Base-by-base conservation (phyloP, 176 grass and related monocot species). In the Oryza longistaminata region DNA sequence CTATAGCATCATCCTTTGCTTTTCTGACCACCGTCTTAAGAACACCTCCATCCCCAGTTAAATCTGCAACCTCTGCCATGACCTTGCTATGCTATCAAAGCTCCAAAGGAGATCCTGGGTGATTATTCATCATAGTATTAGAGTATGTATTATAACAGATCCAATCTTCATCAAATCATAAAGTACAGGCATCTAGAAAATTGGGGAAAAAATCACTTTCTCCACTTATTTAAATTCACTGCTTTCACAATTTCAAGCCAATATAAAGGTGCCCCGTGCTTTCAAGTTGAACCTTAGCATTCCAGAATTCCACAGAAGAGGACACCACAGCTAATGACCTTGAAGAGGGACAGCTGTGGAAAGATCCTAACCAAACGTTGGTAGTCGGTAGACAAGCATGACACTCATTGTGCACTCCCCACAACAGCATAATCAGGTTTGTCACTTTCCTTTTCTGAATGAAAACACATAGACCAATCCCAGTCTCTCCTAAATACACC, bases 1-100 rank as follows among this genome's bases (percentile, higher is more conserved):
- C 86, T 76, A 80, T 83, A 53, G 96, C 93, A 88, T 98, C 96
- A 71, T 75, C 70, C 84, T 90, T 98, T 34, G 96, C 83, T 82
- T 89, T 98, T 68, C 83, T 93, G 9, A 92, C 68, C 17, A 95
- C 74, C 12, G 67, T 91, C 90, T 98, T 98, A 69, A 98, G 81
- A 48, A 98, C 93, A 49, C 96, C 93, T 39, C 96, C 93, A 89
- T 98, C 91, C 19, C 93, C 93, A 8, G 88, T 84, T 80, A 98
- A 83, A 94, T 95, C 96, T 64, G 92, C 78, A 42, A n/a, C 42
- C 80, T 95, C 96, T 85, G 82, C 93, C 96, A 98, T 95, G 71
- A 65, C 45, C 29, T 75, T 78, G 50, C 66, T 62, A 37, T 78
- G 50, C 66, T 62, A 37, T 29, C 7, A 6, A 53, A 55, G 21